Evolutionary conservation across 306 rosid species (phyloP).

Genomic region (Erythrophleum fordii): DNA sequence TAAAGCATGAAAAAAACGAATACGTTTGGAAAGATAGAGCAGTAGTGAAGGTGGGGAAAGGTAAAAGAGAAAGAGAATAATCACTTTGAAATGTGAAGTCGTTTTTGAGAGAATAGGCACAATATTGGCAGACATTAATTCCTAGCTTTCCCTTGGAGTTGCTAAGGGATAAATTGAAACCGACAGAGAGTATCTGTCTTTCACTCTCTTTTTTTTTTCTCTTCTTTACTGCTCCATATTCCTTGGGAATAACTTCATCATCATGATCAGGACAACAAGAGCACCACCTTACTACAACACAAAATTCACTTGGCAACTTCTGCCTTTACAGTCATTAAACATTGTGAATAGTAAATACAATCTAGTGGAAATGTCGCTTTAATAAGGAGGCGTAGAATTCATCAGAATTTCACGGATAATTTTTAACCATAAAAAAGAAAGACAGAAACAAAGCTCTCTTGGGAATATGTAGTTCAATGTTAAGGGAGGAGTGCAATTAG

Average conservation of each 20-base stretch:
- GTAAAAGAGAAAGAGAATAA: not conserved
- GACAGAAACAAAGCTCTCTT: no score
- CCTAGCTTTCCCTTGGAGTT: slow-evolving; percentile 23
- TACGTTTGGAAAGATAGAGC: not conserved
- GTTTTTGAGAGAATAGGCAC: slow-evolving; percentile 11
- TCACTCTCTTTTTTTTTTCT: not conserved
- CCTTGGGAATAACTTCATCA: slow-evolving; percentile 1
- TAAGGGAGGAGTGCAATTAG: not conserved
- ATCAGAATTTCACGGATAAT: not conserved
- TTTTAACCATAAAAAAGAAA: no score
- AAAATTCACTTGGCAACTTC: not conserved
- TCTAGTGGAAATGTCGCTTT: not conserved
- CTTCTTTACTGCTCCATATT: not conserved
- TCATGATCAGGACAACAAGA: not conserved
- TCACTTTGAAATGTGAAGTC: not conserved
- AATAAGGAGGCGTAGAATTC: not conserved
- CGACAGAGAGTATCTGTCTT: slow-evolving; percentile 17
- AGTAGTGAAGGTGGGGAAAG: not conserved
- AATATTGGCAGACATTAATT: not conserved
- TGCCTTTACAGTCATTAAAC: not conserved
- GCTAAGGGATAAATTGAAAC: not conserved
- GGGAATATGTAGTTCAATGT: not conserved
- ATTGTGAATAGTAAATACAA: not conserved
- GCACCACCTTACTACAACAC: slow-evolving; percentile 9
- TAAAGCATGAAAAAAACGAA: slow-evolving; percentile 4